Evolutionary conservation across 2,329 filamentous ascomycete genomes (phyloP).

Genomic region (Fonsecaea pugnacius): DNA sequence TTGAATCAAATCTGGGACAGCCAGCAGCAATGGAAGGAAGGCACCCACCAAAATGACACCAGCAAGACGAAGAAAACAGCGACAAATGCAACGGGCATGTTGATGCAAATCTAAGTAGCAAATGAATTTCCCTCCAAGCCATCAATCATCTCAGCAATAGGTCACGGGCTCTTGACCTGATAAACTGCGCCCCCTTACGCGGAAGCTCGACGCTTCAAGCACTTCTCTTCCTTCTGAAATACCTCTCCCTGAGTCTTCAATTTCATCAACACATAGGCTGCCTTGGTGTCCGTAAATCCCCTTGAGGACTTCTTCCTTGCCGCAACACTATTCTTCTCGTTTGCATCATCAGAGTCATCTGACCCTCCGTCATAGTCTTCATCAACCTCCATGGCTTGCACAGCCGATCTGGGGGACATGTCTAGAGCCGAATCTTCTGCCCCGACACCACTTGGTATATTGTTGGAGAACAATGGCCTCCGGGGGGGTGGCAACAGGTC

Average conservation of each 20-base stretch:
- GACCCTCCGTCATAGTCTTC: conserved; percentile 31
- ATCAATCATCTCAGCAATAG: conserved; percentile 1
- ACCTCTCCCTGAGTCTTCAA: conserved; percentile 24
- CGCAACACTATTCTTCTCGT: background rate
- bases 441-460: background rate
- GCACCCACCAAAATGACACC: background rate
- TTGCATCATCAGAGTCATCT: conserved; percentile 24
- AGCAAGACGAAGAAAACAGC: background rate
- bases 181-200: conserved; percentile 7
- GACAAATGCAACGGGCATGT: background rate
- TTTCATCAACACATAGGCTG: conserved; percentile 43
- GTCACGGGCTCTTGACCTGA: background rate
- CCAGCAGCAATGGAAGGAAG: background rate
- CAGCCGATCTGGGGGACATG: conserved; percentile 20
- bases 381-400: conserved; percentile 18
- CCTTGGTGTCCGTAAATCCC: conserved; percentile 40
- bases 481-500: conserved; percentile 30
- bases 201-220: conserved; percentile 42
- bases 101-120: background rate
- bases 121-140: background rate
- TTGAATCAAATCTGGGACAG: background rate
- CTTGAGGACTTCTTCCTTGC: conserved; percentile 24
- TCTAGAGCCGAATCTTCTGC: background rate
- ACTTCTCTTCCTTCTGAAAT: conserved; percentile 33
- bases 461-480: conserved; percentile 16